Conservation (phyloP, 306 rosid species). For the Dalbergia cultrata region DNA sequence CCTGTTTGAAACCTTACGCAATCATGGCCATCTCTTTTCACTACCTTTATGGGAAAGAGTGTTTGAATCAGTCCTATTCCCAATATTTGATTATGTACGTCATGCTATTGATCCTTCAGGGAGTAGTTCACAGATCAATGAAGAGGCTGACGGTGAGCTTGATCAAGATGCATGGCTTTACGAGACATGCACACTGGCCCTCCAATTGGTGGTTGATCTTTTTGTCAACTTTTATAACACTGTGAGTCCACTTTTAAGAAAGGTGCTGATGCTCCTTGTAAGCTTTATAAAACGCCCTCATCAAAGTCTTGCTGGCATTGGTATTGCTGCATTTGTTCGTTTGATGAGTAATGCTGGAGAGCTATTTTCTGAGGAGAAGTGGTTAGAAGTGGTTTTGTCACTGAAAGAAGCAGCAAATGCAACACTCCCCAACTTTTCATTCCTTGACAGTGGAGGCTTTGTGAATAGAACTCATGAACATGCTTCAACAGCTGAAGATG, state of each 20-base stretch:
- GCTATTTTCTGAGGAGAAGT: constrained; percentile 92
- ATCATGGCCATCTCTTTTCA: constrained; percentile 97
- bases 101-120: constrained; percentile 99
- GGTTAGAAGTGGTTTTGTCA: constrained; percentile 93
- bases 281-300: constrained; percentile 98
- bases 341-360: constrained; percentile 98
- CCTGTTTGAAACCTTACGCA: constrained; percentile 94
- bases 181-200: constrained; percentile 98
- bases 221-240: constrained; percentile 93
- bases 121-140: constrained; percentile 65
- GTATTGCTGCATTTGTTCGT: constrained; percentile 98
- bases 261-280: constrained; percentile 90
- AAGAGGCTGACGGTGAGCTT: constrained; percentile 70
- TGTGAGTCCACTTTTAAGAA: constrained; percentile 88
- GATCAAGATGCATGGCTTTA: constrained; percentile 99
- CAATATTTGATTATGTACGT: constrained; percentile 96
- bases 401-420: constrained; percentile 88
- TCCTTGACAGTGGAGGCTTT: constrained; percentile 60
- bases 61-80: constrained; percentile 96
- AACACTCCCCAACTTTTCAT: constrained; percentile 86
- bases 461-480: constrained; percentile 49
- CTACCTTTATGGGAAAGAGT: constrained; percentile 94
- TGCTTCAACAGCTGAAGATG: constrained; percentile 58
- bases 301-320: constrained; percentile 99
- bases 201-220: constrained; percentile 96